A percentile compares a stretch with the other conserved stretches of the same genome.
phyloP scores from a whole-genome alignment of 2,329 filamentous ascomycete genomes.

The Metarhizium sp. region DNA sequence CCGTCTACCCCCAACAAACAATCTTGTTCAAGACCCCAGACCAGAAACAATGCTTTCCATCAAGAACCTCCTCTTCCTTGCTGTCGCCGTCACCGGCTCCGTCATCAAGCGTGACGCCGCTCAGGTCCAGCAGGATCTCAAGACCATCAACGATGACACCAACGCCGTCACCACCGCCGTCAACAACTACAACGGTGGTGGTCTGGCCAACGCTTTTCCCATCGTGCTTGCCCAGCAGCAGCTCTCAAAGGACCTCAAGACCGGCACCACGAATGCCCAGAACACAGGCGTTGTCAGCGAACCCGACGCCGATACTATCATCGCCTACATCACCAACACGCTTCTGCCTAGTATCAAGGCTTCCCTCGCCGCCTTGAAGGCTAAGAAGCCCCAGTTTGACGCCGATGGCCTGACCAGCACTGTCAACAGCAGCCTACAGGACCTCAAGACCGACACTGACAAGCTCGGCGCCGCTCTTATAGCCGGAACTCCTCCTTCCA shows the following conservation, averaged over 20 bases:
- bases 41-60: constrained; percentile 2
- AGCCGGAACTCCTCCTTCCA: background rate
- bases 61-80: constrained; percentile 6
- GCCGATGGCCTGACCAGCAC: no score
- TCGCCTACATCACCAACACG: background rate
- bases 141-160: background rate
- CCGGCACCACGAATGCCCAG: background rate
- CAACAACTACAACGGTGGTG: background rate
- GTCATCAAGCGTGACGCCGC: constrained; percentile 2
- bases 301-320: background rate
- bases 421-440: background rate
- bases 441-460: background rate
- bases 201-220: background rate
- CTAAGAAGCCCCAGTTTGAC: no score
- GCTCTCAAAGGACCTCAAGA: background rate
- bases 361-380: no score
- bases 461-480: background rate
- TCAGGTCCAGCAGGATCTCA: background rate
- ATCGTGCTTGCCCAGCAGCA: background rate
- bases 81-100: constrained; percentile 3
- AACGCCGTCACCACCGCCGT: background rate
- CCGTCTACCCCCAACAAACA: background rate
- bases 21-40: no score
- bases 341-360: no score
- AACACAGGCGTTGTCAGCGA: background rate